These are phyloP conservation scores for Bertia moriformis DNA, from an alignment of 2,329 filamentous ascomycete genomes.

Conservation along the genomic window DNA sequence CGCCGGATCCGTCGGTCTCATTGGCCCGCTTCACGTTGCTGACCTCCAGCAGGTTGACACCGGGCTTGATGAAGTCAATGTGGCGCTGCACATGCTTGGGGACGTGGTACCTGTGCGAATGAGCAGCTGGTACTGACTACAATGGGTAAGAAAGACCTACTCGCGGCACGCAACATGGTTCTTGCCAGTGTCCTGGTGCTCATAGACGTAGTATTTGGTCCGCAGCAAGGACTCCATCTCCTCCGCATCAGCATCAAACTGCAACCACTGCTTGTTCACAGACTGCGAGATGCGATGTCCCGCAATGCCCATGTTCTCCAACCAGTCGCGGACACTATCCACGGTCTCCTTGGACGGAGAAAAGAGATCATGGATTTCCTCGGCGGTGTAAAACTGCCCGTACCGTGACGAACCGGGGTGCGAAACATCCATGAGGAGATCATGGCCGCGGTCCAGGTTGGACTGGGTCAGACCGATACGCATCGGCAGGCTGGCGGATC, in stretches of 20 bases:
- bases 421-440: constrained; percentile 23
- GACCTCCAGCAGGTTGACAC: constrained; percentile 27
- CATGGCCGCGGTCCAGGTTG: constrained; percentile 26
- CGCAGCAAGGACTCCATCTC: constrained; percentile 22
- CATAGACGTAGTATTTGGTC: constrained; percentile 23
- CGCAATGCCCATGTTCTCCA: constrained; percentile 5
- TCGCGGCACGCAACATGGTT: constrained; percentile 18
- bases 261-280: constrained; percentile 20
- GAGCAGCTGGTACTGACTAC: background rate
- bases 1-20: too few relatives aligned
- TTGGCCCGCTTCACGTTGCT: constrained; percentile 6
- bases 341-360: constrained; percentile 14
- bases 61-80: constrained; percentile 41
- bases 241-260: constrained; percentile 21
- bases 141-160: constrained; percentile 3
- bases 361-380: constrained; percentile 18
- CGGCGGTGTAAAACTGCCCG: constrained; percentile 14
- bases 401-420: constrained; percentile 18
- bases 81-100: constrained; percentile 28
- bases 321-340: constrained; percentile 10
- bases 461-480: constrained; percentile 28
- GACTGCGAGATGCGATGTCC: constrained; percentile 8
- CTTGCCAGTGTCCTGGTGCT: constrained; percentile 19
- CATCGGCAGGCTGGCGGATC: constrained; percentile 16
- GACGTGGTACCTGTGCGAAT: constrained; percentile 27